A percentile compares a stretch with the other conserved stretches of the same genome.
phyloP scores from a whole-genome alignment of 805 yeast species.

The Pichia occidentalis region DNA sequence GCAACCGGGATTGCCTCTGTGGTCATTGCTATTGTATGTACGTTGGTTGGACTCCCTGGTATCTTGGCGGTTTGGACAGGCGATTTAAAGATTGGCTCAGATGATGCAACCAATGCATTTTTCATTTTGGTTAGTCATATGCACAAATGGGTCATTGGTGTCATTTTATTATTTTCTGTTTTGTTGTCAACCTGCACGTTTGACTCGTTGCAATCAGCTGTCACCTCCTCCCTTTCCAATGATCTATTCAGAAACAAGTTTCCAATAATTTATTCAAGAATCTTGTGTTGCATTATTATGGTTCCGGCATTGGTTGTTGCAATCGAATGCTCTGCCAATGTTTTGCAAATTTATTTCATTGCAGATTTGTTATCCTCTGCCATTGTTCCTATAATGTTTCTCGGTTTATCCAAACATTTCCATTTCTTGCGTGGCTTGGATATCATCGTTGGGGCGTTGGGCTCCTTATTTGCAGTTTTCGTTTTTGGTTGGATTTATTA shows the following conservation, averaged over 20 bases:
- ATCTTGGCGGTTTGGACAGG: constrained; percentile 90
- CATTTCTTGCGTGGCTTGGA: constrained; percentile 75
- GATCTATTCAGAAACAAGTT: constrained; percentile 82
- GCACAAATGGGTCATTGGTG: constrained; percentile 84
- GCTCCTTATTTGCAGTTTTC: constrained; percentile 74
- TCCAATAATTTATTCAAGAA: constrained; percentile 58
- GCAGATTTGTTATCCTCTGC: constrained; percentile 87
- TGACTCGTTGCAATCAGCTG: constrained; percentile 83
- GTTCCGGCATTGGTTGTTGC: constrained; percentile 87
- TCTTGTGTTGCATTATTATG: constrained; percentile 66
- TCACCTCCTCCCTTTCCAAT: constrained; percentile 83
- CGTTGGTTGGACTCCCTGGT: constrained; percentile 77
- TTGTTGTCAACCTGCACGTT: constrained; percentile 80
- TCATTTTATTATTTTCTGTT: constrained; percentile 68
- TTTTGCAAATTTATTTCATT: constrained; percentile 80
- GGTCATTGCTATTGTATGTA: constrained; percentile 54
- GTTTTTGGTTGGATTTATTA: constrained; percentile 81
- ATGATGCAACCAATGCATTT: constrained; percentile 60
- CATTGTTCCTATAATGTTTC: constrained; percentile 73
- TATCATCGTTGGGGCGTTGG: constrained; percentile 75
- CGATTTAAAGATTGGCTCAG: constrained; percentile 44
- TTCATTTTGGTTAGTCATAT: constrained; percentile 62
- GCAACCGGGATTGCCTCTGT: constrained; percentile 74
- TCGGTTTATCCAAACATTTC: constrained; percentile 64
- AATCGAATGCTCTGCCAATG: constrained; percentile 70